These are phyloP conservation scores for Bryoglossum gracile DNA, from an alignment of 495 filamentous ascomycete genomes.

Conservation along the genomic window DNA sequence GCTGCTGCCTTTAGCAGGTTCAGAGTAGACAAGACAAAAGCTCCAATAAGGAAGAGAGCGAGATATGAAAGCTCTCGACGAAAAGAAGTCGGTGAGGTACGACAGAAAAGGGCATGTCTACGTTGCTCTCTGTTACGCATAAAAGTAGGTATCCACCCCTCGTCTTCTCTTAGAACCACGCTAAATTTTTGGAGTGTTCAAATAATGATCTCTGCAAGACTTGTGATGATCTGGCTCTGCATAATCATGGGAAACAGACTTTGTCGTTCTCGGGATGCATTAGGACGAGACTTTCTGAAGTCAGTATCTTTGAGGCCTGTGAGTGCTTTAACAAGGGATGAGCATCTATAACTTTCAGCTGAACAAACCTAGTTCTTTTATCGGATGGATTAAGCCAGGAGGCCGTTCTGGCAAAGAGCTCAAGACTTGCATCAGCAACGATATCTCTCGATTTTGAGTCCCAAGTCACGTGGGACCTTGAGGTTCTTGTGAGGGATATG, in stretches of 20 bases:
- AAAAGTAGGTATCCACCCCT: background rate
- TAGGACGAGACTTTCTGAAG: slow-evolving; percentile 4
- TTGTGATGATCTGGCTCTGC: slow-evolving; percentile 3
- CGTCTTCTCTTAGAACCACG: background rate
- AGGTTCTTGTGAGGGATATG: background rate
- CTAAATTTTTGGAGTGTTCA: background rate
- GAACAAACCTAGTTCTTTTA: background rate
- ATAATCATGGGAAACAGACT: background rate
- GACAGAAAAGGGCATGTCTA: slow-evolving; percentile 4
- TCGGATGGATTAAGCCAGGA: background rate
- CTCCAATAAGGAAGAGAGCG: background rate
- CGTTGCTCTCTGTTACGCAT: slow-evolving; percentile 3
- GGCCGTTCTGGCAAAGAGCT: background rate
- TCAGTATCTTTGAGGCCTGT: slow-evolving; percentile 2
- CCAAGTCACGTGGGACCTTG: slow-evolving; percentile 1
- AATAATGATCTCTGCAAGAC: slow-evolving; percentile 3
- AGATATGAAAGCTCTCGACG: background rate
- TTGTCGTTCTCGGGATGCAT: slow-evolving; percentile 10
- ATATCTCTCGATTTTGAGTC: slow-evolving; percentile 8
- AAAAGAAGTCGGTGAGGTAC: slow-evolving; percentile 1
- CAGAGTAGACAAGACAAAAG: background rate
- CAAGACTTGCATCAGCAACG: background rate
- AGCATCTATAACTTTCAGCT: background rate
- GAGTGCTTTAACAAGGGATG: background rate
- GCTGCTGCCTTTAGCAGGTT: background rate